Conservation (phyloP, 2,329 filamentous ascomycete species). For the Didymella segeticola region DNA sequence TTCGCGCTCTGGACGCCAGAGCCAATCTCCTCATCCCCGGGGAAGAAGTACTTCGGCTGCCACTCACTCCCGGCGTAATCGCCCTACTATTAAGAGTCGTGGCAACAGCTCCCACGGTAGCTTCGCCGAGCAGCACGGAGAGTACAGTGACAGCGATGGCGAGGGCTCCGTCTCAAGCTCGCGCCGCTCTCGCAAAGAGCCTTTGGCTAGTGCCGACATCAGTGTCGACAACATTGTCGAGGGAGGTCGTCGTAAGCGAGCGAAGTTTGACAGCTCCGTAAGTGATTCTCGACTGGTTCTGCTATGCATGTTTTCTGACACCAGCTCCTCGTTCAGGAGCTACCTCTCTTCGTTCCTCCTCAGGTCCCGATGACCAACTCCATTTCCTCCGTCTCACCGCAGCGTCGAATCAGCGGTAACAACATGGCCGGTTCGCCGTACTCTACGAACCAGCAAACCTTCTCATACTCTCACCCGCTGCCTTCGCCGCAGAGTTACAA, state of each 20-base stretch:
- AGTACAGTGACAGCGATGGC: conserved; percentile 89
- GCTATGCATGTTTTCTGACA: conserved; percentile 31
- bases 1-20: conserved; percentile 75
- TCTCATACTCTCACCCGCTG: conserved; percentile 76
- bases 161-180: conserved; percentile 74
- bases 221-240: conserved; percentile 98
- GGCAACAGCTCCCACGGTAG: conserved; percentile 65
- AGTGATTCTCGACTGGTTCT: conserved; percentile 53
- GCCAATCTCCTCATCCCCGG: conserved; percentile 73
- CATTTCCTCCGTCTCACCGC: conserved; percentile 95
- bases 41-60: conserved; percentile 80
- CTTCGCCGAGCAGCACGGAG: conserved; percentile 64
- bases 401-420: conserved; percentile 77
- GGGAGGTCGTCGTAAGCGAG: conserved; percentile 91
- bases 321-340: conserved; percentile 68
- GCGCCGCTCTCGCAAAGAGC: conserved; percentile 79
- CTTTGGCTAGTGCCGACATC: conserved; percentile 93
- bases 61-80: conserved; percentile 65
- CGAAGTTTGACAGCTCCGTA: conserved; percentile 97
- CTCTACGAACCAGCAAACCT: conserved; percentile 78
- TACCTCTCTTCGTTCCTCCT: conserved; percentile 89
- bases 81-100: conserved; percentile 71
- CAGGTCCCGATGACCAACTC: conserved; percentile 85
- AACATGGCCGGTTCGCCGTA: conserved; percentile 77
- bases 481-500: conserved; percentile 83